Percentiles rank a stretch among this genome's conserved stretches.
Evolutionary conservation across 1,284 basidiomycete species (phyloP).

Genomic region (Vanrija pseudolonga): DNA sequence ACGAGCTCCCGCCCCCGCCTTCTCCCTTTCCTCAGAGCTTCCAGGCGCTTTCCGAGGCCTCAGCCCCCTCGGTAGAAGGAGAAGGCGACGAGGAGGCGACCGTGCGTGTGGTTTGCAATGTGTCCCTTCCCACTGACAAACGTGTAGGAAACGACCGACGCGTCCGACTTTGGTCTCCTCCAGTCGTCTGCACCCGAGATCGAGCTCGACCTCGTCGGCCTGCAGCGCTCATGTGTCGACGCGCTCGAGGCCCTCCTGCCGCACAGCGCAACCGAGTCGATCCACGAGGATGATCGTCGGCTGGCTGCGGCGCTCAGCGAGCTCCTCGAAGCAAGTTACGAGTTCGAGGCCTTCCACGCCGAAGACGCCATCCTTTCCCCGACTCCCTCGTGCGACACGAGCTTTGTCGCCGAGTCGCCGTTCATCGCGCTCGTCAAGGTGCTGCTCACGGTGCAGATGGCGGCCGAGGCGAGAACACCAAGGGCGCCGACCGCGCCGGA

Average conservation of each 20-base stretch:
- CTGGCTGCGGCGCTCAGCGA: constrained; percentile 32
- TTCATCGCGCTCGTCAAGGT: constrained; percentile 6
- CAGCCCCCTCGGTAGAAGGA: no score
- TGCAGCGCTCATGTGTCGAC: constrained; percentile 29
- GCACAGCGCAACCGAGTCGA: background rate
- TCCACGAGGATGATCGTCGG: constrained; percentile 12
- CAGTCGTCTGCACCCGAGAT: constrained; percentile 2
- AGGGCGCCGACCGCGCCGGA: background rate
- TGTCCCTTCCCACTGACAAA: background rate
- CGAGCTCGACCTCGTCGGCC: constrained; percentile 21
- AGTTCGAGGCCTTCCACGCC: constrained; percentile 34
- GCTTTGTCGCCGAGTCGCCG: constrained; percentile 1
- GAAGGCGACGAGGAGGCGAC: background rate
- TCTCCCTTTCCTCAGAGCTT: constrained; percentile 28
- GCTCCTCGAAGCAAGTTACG: constrained; percentile 38
- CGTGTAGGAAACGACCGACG: background rate
- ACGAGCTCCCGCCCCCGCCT: constrained; percentile 29
- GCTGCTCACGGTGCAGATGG: constrained; percentile 1
- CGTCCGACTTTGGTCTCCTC: constrained; percentile 4
- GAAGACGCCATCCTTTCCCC: constrained; percentile 11
- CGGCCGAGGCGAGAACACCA: background rate
- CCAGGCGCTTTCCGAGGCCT: background rate
- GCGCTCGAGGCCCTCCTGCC: constrained; percentile 25
- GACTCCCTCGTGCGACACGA: no score
- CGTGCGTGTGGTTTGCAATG: background rate